These are phyloP conservation scores for Mycena sp. DNA, from an alignment of 1,284 basidiomycete species.

Conservation along the genomic window DNA sequence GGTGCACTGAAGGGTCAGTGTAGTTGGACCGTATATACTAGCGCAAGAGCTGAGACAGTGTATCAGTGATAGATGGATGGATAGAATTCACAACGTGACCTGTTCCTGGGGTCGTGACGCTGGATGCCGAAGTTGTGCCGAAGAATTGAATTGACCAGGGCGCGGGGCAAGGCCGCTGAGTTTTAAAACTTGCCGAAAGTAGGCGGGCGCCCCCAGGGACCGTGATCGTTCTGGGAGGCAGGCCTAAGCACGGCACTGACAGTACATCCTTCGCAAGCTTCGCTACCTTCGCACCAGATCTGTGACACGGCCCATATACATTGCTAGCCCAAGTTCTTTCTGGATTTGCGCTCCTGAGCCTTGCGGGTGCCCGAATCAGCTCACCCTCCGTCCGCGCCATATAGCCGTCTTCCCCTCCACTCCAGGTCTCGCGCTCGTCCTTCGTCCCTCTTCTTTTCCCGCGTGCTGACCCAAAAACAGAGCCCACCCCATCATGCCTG, in stretches of 20 bases:
- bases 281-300: slow-evolving; percentile 11
- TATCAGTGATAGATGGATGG: too few species aligned
- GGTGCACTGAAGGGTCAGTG: too few species aligned
- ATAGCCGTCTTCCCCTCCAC: neutral
- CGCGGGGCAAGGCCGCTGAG: too few species aligned
- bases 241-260: too few species aligned
- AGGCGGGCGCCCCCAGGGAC: slow-evolving; percentile 5
- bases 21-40: too few species aligned
- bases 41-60: too few species aligned
- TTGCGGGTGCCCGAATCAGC: neutral
- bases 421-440: neutral
- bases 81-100: too few species aligned
- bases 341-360: slow-evolving; percentile 15
- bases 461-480: slow-evolving; percentile 29
- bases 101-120: too few species aligned
- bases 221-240: too few species aligned
- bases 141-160: neutral
- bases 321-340: slow-evolving; percentile 17
- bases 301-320: slow-evolving; percentile 17
- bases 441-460: neutral
- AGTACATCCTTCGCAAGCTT: too few species aligned
- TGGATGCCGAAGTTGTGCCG: too few species aligned
- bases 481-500: slow-evolving; percentile 51
- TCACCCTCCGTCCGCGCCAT: neutral
- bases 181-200: too few species aligned